These are phyloP conservation scores for Marsdenia floribunda DNA, from an alignment of 257 asterid genomes.

Conservation along the genomic window DNA sequence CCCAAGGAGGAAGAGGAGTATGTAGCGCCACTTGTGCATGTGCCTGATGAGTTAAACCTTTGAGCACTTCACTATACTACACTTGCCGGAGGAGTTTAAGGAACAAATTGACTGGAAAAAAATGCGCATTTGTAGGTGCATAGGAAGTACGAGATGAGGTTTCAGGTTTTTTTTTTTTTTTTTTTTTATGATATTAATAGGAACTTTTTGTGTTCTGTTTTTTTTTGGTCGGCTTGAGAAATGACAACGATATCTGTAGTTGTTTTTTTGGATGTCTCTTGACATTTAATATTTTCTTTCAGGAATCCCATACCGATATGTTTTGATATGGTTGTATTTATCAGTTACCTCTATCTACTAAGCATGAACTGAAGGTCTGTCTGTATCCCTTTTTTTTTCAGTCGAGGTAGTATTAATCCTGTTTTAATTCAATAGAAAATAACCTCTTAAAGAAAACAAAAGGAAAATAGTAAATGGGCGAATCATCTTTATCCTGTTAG, in stretches of 20 bases:
- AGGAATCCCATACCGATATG: neutral
- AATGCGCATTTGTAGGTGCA: slow-evolving; percentile 1
- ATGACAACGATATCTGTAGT: slow-evolving; percentile 4
- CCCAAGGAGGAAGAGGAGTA: slow-evolving; percentile 50
- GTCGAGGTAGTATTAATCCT: too few relatives aligned
- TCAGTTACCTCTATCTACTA: too few relatives aligned
- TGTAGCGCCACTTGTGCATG: slow-evolving; percentile 15
- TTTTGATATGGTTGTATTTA: neutral
- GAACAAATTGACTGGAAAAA: neutral
- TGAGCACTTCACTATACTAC: slow-evolving; percentile 1
- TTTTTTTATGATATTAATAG: slow-evolving; percentile 6
- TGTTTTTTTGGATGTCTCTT: slow-evolving; percentile 1
- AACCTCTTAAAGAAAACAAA: too few relatives aligned
- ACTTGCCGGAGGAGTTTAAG: neutral
- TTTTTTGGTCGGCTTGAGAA: neutral
- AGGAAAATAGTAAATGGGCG: too few relatives aligned
- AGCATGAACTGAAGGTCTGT: too few relatives aligned
- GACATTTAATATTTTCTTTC: neutral
- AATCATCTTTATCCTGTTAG: too few relatives aligned
- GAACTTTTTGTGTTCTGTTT: neutral
- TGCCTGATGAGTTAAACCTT: slow-evolving; percentile 31
- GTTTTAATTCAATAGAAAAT: too few relatives aligned
- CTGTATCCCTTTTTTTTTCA: too few relatives aligned
- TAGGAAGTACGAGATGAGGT: neutral
- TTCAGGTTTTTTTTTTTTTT: neutral